Evolutionary conservation across 306 rosid genomes (phyloP).

Genomic region (Ziziphus jujuba): DNA sequence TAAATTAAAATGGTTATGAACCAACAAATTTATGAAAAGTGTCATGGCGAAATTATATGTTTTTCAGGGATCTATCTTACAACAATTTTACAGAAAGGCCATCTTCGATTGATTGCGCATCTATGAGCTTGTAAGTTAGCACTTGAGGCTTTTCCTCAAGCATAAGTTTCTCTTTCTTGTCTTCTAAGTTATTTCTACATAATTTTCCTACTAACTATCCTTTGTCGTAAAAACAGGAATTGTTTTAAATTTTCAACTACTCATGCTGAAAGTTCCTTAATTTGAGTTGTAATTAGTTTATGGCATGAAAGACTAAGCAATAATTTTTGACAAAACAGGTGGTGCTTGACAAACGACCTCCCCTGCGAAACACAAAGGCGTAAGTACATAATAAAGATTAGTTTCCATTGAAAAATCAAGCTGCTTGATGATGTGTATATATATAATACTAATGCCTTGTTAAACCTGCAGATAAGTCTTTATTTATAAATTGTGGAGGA

Average conservation of each 20-base stretch:
- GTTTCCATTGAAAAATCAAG: no score
- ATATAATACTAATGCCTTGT: no score
- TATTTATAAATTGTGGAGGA: conserved; percentile 68
- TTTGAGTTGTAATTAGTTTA: background rate
- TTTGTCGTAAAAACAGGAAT: no score
- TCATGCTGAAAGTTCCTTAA: background rate
- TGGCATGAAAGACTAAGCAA: conserved; percentile 18
- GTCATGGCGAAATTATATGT: no score
- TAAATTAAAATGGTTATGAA: no score
- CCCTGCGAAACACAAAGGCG: conserved; percentile 55
- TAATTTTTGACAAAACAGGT: conserved; percentile 37
- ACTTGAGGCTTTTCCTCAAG: no score
- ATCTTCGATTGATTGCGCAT: conserved; percentile 9
- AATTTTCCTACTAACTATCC: no score
- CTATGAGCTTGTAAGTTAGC: background rate
- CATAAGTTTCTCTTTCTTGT: no score
- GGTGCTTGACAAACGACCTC: conserved; percentile 65
- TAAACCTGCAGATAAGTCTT: conserved; percentile 18
- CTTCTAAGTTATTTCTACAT: no score
- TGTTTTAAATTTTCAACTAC: no score
- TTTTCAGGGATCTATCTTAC: conserved; percentile 18
- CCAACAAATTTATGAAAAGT: no score
- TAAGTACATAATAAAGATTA: conserved; percentile 34
- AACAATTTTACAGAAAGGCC: conserved; percentile 12
- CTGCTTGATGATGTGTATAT: no score